Base-by-base conservation (phyloP, 495 filamentous ascomycete species). In the Penicillium psychrofluorescens region DNA sequence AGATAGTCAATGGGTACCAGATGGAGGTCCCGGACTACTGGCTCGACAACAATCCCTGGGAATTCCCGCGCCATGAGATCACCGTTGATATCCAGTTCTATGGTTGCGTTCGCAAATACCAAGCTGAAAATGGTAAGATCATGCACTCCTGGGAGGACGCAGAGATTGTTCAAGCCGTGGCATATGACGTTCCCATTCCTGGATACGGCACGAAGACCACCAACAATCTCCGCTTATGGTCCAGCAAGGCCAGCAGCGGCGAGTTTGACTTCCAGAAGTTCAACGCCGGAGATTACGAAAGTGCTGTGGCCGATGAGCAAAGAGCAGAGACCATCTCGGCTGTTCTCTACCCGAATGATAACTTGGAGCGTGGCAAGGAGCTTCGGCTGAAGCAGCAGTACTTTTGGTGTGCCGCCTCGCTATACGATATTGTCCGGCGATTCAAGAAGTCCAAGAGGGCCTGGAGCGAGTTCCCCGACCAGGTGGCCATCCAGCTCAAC, bases 201-300 rank as follows among this genome's bases (percentile, higher is more conserved):
- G 92, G 92, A 2, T 97, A 87, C 53, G 77, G 77, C 39, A 98
- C 92, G 1, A 62, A 77, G n/a, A 86, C 89, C 6, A 95, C 89
- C 47, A 98, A 98, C 70, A 98, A 98, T 66, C 74, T 98, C 54
- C 83, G 92, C 12, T 70, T 98, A 27, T 98, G 92, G 92, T 95
- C 88, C 11, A 95, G 88, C 70, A 95, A 96, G 68, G 92, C 92
- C 40, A 87, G 89, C 38, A 90, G 86, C 55, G 92, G 94, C 41
- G 92, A 98, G 64, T 98, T 98, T 50, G 90, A 98, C 66, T 98
- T 98, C 75, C 90, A 95, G 55, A 98, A 96, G 61, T 98, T 98
- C 83, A 98, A 98, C 66, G 88, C 82, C 22, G 92, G 92, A 32
- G 90, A 98, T 47, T 98, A 98, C 63, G 92, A 98, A 63, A 92